phyloP scores from a whole-genome alignment of 495 filamentous ascomycete genomes.

The Neurospora terricola region DNA sequence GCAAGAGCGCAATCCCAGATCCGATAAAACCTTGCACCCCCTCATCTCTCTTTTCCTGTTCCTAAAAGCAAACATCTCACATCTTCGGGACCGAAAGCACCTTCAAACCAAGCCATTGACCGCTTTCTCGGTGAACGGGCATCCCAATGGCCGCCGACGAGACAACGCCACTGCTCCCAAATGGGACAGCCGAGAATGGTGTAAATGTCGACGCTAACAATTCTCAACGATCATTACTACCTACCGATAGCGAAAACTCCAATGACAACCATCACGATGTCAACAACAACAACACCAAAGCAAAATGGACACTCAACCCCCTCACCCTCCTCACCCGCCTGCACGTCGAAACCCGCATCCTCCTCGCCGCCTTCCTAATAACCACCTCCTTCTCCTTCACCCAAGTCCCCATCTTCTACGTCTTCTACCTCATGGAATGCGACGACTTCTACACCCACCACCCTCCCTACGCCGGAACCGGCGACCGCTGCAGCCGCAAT shows the following conservation, averaged over 20 bases:
- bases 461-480: conserved; percentile 19
- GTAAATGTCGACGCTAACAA: background rate
- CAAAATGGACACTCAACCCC: background rate
- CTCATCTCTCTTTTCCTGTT: background rate
- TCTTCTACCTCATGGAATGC: conserved; percentile 49
- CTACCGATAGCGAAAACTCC: background rate
- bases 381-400: conserved; percentile 47
- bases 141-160: background rate
- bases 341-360: conserved; percentile 30
- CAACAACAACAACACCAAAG: background rate
- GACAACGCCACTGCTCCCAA: background rate
- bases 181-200: background rate
- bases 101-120: background rate
- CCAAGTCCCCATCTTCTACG: conserved; percentile 50
- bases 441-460: conserved; percentile 42
- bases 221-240: background rate
- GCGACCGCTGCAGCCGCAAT: conserved; percentile 35
- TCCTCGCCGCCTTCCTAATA: conserved; percentile 45
- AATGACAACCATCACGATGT: background rate
- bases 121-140: background rate
- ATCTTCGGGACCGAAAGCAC: background rate
- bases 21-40: background rate
- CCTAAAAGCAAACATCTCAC: background rate
- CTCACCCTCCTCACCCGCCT: background rate
- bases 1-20: background rate